These are phyloP conservation scores for Asterochloris erici DNA, from an alignment of 139 green algal genomes.

Conservation along the genomic window DNA sequence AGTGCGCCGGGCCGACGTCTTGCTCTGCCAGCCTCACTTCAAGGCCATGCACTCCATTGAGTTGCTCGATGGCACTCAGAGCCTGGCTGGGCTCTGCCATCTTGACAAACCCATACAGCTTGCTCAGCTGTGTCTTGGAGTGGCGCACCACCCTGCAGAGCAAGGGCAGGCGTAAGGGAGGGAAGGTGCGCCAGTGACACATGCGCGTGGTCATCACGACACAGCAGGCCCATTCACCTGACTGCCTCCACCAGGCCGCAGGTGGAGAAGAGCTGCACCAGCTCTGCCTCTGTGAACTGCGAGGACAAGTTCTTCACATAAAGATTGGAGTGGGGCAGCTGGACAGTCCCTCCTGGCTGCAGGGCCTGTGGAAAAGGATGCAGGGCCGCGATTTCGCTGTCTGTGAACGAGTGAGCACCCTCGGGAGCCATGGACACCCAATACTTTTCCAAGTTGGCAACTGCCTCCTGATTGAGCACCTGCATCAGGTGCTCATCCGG, in stretches of 20 bases:
- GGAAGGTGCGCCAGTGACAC: not conserved
- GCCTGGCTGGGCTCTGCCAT: slow-evolving; percentile 3
- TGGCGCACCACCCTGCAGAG: slow-evolving; percentile 4
- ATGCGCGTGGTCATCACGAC: not conserved
- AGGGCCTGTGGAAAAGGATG: not conserved
- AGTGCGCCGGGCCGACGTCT: slow-evolving; percentile 5
- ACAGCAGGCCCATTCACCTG: not conserved
- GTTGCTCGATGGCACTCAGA: not conserved
- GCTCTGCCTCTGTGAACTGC: not conserved
- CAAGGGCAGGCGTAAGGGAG: too few species aligned
- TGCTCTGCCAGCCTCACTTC: slow-evolving; percentile 21
- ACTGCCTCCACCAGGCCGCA: slow-evolving; percentile 11
- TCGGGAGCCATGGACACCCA: not conserved
- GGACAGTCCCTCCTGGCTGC: too few species aligned
- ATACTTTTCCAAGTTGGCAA: not conserved
- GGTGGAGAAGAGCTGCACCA: slow-evolving; percentile 4
- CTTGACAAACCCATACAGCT: slow-evolving; percentile 15
- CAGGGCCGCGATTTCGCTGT: not conserved
- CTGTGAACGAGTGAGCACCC: not conserved
- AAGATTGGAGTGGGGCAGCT: slow-evolving; percentile 1
- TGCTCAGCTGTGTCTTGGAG: slow-evolving; percentile 8
- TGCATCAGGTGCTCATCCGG: too few species aligned
- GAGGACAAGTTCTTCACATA: slow-evolving; percentile 6
- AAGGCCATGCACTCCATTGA: slow-evolving; percentile 2
- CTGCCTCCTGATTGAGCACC: not conserved